phyloP scores from a whole-genome alignment of 2,329 filamentous ascomycete species.

The Aspergillus flavus region DNA sequence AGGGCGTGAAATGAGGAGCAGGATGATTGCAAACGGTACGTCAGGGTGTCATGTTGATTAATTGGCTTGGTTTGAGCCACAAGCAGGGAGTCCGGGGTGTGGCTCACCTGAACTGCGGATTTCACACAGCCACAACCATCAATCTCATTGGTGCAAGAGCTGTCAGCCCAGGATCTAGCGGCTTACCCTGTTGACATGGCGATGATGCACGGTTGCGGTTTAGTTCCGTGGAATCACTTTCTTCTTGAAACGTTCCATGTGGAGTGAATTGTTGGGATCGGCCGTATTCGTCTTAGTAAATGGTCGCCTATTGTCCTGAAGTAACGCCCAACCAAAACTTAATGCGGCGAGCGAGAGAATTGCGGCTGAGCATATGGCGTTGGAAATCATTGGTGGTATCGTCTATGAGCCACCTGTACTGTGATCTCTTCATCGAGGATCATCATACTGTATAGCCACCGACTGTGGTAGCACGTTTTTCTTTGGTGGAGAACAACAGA shows the following conservation, averaged over 20 bases:
- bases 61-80: slow-evolving; percentile 9
- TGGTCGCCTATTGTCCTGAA: not conserved
- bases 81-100: not conserved
- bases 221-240: not conserved
- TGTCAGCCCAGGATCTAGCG: not conserved
- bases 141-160: not conserved
- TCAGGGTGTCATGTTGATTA: slow-evolving; percentile 1
- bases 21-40: not conserved
- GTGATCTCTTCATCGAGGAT: not conserved
- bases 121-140: slow-evolving; percentile 1
- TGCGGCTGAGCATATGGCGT: not conserved
- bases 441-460: not conserved
- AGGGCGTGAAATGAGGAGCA: not conserved
- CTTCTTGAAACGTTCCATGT: not conserved
- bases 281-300: not conserved
- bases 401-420: not conserved
- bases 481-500: not conserved
- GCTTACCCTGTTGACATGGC: slow-evolving; percentile 5
- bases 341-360: not conserved
- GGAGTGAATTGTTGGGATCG: not conserved
- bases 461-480: not conserved
- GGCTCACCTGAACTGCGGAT: slow-evolving; percentile 10
- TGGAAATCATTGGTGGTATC: not conserved
- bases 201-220: not conserved
- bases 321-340: not conserved